phyloP scores from a whole-genome alignment of 83 land plant species.

The Picea abies region DNA sequence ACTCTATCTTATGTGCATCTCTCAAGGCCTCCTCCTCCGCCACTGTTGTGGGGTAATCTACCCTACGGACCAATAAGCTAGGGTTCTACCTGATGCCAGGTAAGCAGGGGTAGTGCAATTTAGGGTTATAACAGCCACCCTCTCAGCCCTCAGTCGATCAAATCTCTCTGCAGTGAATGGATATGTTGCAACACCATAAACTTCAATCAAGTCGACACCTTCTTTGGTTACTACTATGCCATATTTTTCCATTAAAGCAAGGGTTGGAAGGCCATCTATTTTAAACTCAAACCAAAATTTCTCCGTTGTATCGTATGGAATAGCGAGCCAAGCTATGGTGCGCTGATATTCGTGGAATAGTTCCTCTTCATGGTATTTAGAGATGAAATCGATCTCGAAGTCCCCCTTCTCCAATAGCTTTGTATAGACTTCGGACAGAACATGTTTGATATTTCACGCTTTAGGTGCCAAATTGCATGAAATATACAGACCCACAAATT shows the following conservation, averaged over 20 bases:
- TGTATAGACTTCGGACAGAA: slow-evolving; percentile 36
- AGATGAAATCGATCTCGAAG: slow-evolving; percentile 62
- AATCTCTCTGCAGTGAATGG: slow-evolving; percentile 64
- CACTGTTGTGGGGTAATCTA: too few species aligned
- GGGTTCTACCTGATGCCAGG: too few species aligned
- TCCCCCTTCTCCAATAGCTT: slow-evolving; percentile 35
- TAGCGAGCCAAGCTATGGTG: slow-evolving; percentile 78
- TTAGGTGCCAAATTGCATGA: slow-evolving; percentile 70
- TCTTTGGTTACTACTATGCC: slow-evolving; percentile 40
- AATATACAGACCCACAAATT: slow-evolving; percentile 61
- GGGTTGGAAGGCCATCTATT: slow-evolving; percentile 52
- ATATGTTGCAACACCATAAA: slow-evolving; percentile 59
- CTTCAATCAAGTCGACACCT: slow-evolving; percentile 35
- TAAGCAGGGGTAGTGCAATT: too few species aligned
- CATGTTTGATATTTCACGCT: slow-evolving; percentile 60
- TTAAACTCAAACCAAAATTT: slow-evolving; percentile 29
- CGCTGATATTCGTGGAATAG: slow-evolving; percentile 47
- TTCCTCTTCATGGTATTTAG: slow-evolving; percentile 52
- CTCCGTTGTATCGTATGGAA: slow-evolving; percentile 45
- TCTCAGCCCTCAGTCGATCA: slow-evolving; percentile 32
- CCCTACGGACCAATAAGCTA: too few species aligned
- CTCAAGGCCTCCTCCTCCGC: slow-evolving; percentile 42
- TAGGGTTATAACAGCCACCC: too few species aligned
- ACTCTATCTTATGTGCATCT: slow-evolving; percentile 47
- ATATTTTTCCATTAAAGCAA: slow-evolving; percentile 47